These are phyloP conservation scores for Zarea fungicola DNA, from an alignment of 2,329 filamentous ascomycete genomes.

Conservation along the genomic window DNA sequence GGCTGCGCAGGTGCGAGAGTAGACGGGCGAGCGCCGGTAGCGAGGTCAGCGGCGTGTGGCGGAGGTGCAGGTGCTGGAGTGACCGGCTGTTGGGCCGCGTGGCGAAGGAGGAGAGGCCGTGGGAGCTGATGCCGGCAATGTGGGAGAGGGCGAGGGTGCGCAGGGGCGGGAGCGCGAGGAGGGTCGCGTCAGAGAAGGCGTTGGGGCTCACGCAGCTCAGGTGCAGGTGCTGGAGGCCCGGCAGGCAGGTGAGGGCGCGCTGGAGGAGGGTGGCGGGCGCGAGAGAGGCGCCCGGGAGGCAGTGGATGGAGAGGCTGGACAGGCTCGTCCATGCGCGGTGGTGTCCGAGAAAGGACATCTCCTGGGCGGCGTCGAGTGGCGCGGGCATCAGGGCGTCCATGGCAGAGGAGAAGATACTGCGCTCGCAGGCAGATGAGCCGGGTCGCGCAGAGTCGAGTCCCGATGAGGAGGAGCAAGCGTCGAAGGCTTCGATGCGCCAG, in stretches of 20 bases:
- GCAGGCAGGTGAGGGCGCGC: conserved; percentile 44
- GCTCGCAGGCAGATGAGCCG: conserved; percentile 16
- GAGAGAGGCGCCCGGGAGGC: conserved; percentile 49
- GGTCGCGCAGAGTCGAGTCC: conserved; percentile 21
- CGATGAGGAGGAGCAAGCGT: neutral
- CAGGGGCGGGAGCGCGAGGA: conserved; percentile 51
- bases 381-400: conserved; percentile 26
- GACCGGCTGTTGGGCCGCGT: conserved; percentile 41
- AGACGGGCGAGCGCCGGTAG: conserved; percentile 55
- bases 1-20: conserved; percentile 46
- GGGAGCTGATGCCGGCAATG: conserved; percentile 50
- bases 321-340: conserved; percentile 54
- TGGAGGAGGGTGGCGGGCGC: conserved; percentile 48
- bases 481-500: conserved; percentile 48
- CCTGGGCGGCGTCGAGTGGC: conserved; percentile 27
- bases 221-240: conserved; percentile 53
- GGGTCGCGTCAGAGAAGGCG: conserved; percentile 52
- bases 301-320: conserved; percentile 53
- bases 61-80: conserved; percentile 47
- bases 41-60: conserved; percentile 51
- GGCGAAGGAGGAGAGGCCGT: conserved; percentile 53
- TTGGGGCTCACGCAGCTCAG: conserved; percentile 50
- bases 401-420: conserved; percentile 20
- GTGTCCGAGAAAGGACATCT: conserved; percentile 42
- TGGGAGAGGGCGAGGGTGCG: conserved; percentile 51